Base-by-base conservation (phyloP, 805 yeast species). In the Sugiyamaella chiloensis region DNA sequence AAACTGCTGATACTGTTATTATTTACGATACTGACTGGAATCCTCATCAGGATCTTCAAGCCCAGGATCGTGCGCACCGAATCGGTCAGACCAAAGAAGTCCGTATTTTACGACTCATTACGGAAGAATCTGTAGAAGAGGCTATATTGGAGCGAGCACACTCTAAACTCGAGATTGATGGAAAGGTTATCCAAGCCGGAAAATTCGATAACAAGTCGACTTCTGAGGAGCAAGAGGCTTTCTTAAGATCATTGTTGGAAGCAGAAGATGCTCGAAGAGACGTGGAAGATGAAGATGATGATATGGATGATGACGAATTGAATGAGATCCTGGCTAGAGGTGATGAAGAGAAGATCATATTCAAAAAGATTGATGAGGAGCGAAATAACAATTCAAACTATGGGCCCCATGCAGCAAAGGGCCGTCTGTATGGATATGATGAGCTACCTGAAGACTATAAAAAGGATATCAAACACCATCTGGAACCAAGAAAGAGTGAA, bases 11-110 rank as follows among this genome's bases (percentile, higher is more conserved):
- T 67, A 91, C 98, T 1, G 99, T 91, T 43, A 87, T 91, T 57
- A 93, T 91, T 53, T 91, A 89, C 66, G 99, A 91, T 65, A 88
- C 97, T 1, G 99, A 91, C 71, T 91, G 99, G 99, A 91, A 91
- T 67, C 99, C 99, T 2, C 98, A 91, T 73, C 98, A 93, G 67
- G 99, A 91, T 78, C 79, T 91, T 66, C 99, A 91, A 71, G 98
- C 98, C 2, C 98, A 93, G 71, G 99, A 91, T 70, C 84, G 99
- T 71, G 98, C 98, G 0, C 99, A 91, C 69, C 81, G 99, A 71
- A 91, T 91, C 67, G 99, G 99, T 37, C 99, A 91, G 63, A 91
- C 95, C 67, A 90, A 91, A 66, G 98, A 93, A 66, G 99, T 91
- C 42, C 76, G 97, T 61, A 91, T 91, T 57, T 72, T 93, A 60